These are phyloP conservation scores for Punica granatum DNA, from an alignment of 345 rosid genomes.

Conservation along the genomic window DNA sequence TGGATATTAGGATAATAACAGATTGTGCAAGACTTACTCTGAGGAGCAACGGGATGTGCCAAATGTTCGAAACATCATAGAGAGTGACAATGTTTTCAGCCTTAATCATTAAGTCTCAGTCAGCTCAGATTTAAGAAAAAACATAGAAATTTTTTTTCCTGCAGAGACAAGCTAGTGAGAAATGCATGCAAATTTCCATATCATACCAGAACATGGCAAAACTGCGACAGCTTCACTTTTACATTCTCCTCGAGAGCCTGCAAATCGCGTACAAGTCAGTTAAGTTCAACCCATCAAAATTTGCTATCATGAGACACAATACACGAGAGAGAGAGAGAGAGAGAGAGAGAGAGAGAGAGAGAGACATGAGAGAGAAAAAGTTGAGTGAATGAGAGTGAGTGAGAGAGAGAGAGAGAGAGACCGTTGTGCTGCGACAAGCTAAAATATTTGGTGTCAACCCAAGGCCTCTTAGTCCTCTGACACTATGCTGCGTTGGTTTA, in stretches of 20 bases:
- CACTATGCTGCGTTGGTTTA: conserved; percentile 98
- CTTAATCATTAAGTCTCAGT: conserved; percentile 24
- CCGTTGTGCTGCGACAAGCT: conserved; percentile 91
- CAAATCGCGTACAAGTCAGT: conserved; percentile 16
- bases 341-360: background rate
- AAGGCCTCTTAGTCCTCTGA: conserved; percentile 71
- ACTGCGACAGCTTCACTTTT: conserved; percentile 76
- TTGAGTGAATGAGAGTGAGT: no score
- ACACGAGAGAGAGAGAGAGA: background rate
- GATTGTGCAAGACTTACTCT: conserved; percentile 38
- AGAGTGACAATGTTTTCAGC: conserved; percentile 69
- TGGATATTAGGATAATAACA: background rate
- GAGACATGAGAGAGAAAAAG: no score
- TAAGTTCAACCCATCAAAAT: conserved; percentile 10
- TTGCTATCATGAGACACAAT: background rate
- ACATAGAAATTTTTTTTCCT: background rate
- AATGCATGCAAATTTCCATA: background rate
- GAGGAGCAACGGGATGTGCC: conserved; percentile 90
- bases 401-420: conserved; percentile 13
- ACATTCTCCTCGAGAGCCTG: conserved; percentile 89
- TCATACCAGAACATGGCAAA: conserved; percentile 84
- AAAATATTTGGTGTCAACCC: conserved; percentile 83
- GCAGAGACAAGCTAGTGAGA: background rate
- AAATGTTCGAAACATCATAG: conserved; percentile 87
- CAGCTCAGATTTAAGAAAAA: background rate